Evolutionary conservation across 768 basidiomycete genomes (phyloP).

Genomic region (Naematelia encephala): DNA sequence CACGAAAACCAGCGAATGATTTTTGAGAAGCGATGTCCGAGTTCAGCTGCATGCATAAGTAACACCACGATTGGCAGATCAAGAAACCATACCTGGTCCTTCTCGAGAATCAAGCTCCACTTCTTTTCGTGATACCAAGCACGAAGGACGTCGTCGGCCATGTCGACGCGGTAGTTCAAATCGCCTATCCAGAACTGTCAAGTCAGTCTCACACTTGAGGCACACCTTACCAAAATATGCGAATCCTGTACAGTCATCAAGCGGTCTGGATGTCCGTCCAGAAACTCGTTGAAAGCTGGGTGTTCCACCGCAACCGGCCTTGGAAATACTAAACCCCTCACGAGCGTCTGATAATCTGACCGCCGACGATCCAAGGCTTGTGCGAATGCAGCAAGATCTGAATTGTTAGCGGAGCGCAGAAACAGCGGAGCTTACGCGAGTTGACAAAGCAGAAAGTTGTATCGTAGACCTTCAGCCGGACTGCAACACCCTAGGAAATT

Average conservation of each 20-base stretch:
- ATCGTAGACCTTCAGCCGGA: conserved; percentile 37
- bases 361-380: conserved; percentile 36
- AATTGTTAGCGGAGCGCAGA: not conserved
- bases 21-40: conserved; percentile 31
- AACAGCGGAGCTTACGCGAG: conserved; percentile 25
- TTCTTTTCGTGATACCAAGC: conserved; percentile 25
- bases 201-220: not conserved
- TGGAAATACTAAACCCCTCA: conserved; percentile 26
- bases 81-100: conserved; percentile 41
- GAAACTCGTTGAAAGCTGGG: conserved; percentile 31
- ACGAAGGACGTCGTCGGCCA: conserved; percentile 28
- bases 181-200: conserved; percentile 48
- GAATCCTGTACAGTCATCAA: conserved; percentile 24
- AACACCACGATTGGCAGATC: not conserved
- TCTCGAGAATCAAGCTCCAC: conserved; percentile 32
- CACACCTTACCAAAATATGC: conserved; percentile 18
- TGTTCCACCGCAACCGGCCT: conserved; percentile 6
- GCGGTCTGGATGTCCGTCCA: conserved; percentile 17
- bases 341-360: conserved; percentile 27
- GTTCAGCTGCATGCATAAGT: conserved; percentile 17
- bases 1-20: conserved; percentile 41
- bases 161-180: conserved; percentile 46
- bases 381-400: conserved; percentile 44
- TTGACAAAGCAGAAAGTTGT: conserved; percentile 41
- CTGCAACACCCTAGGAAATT: conserved; percentile 32